Percentiles rank a stretch among this genome's conserved stretches.
Evolutionary conservation across 2,329 filamentous ascomycete species (phyloP).

Genomic region (Colletotrichum theobromicola): DNA sequence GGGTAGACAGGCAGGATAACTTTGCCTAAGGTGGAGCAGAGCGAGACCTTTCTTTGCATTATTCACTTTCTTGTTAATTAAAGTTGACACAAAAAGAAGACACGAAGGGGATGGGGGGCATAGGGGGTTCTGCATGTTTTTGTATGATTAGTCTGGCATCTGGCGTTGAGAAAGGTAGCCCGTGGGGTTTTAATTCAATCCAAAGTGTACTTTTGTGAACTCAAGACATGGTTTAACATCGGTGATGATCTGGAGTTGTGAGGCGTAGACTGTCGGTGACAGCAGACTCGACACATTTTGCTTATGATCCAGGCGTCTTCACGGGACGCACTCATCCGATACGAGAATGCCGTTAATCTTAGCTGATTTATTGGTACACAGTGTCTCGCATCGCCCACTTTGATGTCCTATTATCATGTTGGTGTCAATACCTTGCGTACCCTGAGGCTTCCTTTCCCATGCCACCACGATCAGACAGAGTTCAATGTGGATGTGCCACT

Average conservation of each 20-base stretch:
- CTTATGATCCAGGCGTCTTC: too few species aligned
- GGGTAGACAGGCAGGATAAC: slow-evolving; percentile 91
- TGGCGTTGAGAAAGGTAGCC: background rate
- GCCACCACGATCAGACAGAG: too few species aligned
- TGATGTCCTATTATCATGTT: background rate
- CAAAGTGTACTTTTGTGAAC: slow-evolving; percentile 5
- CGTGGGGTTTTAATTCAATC: background rate
- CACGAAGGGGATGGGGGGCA: background rate
- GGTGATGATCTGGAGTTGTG: background rate
- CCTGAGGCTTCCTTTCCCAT: background rate
- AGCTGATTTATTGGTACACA: background rate
- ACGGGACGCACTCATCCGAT: too few species aligned
- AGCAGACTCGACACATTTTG: background rate
- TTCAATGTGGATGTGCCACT: too few species aligned
- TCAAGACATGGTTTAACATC: background rate
- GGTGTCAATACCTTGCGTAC: fast-evolving
- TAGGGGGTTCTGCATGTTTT: background rate
- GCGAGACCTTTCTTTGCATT: background rate
- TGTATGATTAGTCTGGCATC: background rate
- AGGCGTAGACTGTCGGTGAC: background rate
- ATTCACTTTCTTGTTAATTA: background rate
- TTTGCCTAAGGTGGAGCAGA: slow-evolving; percentile 72
- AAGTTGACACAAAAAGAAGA: background rate
- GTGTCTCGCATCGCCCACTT: background rate
- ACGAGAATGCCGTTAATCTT: too few species aligned